phyloP scores from a whole-genome alignment of 2,329 filamentous ascomycete species.

The Penicillium decumbens region DNA sequence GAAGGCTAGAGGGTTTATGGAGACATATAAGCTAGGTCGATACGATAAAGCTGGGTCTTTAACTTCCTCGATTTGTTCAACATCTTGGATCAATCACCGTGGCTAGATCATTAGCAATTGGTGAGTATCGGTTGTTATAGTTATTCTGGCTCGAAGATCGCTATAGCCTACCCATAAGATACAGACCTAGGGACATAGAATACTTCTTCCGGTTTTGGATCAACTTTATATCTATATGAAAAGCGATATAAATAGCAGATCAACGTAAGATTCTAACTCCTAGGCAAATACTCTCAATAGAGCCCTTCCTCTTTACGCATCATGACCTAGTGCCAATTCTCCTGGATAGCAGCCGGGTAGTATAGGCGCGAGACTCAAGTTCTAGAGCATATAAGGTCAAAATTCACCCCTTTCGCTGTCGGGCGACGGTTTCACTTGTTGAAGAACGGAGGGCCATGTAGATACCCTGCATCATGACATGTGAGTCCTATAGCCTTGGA shows the following conservation, averaged over 20 bases:
- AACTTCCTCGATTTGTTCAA: slow-evolving; percentile 19
- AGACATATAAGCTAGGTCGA: slow-evolving; percentile 19
- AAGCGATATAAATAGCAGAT: slow-evolving; percentile 10
- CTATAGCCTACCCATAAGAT: slow-evolving; percentile 17
- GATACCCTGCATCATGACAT: neutral
- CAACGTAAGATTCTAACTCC: neutral
- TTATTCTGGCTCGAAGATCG: slow-evolving; percentile 24
- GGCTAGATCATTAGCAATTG: slow-evolving; percentile 17
- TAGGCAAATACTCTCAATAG: neutral
- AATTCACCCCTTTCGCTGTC: neutral
- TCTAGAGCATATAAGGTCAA: neutral
- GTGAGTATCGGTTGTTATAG: slow-evolving; percentile 7
- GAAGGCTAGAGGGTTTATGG: slow-evolving; percentile 18
- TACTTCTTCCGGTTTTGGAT: slow-evolving; percentile 21
- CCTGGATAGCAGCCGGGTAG: slow-evolving; percentile 1
- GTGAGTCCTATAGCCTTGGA: too few species aligned
- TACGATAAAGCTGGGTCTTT: slow-evolving; percentile 18
- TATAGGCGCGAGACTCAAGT: slow-evolving; percentile 2
- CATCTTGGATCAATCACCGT: slow-evolving; percentile 17
- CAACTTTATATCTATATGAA: slow-evolving; percentile 15
- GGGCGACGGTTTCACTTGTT: neutral
- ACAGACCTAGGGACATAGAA: slow-evolving; percentile 11
- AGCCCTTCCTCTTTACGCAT: slow-evolving; percentile 17
- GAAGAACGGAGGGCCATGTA: neutral
- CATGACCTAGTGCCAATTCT: slow-evolving; percentile 36